Evolutionary conservation across 2,329 filamentous ascomycete genomes (phyloP), one percentile per base, ranked within the genome.

Genomic region (Rhynchosporium agropyri): DNA sequence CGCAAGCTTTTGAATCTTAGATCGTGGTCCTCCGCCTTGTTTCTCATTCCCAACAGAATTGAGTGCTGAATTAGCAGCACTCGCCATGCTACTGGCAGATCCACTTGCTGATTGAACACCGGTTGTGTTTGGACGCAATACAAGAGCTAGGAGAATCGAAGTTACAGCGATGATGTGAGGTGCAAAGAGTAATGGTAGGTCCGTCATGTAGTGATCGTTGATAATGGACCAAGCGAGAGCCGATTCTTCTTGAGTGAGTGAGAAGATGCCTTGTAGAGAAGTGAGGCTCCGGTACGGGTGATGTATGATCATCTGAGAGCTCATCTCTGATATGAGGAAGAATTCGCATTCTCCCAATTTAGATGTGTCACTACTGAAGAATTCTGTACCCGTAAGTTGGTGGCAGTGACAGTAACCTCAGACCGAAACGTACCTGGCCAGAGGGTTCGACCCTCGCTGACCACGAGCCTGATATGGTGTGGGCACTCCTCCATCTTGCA

Each of bases 401-500:
- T 15, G 43, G n/a, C 46, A 51, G 33, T 26, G 13, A 12, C 36
- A 3, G 20, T 54, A 15, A 9, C 9, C n/a, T 28, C 10, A 15
- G 10, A 4, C 1, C 46, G 59, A 54, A 51, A 68, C 76, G 55
- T 79, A 85, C 86, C 84, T 71, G 91, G 88, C 91, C 92, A 97
- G 64, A 96, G 83, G 63, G 89, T 85, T 40, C 92, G 87, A 3
- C 93, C 92, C 76, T 99, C 95, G 53, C 87, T 89, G 10, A 95
- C 88, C 63, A 99, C 89, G 67, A 96, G 84, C 36, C 95, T 86
- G 72, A 99, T 98, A 76, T 99, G 95, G 76, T 98, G 94, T 2
- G 95, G 95, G 57, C 89, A 93, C 76, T 99, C 95, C 76, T 99
- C 95, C 86, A 96, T 97, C 78, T 99, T 99, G 79, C 92, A 97